Conservation (phyloP, 805 yeast genomes). For the Torulaspora gathmanii region DNA sequence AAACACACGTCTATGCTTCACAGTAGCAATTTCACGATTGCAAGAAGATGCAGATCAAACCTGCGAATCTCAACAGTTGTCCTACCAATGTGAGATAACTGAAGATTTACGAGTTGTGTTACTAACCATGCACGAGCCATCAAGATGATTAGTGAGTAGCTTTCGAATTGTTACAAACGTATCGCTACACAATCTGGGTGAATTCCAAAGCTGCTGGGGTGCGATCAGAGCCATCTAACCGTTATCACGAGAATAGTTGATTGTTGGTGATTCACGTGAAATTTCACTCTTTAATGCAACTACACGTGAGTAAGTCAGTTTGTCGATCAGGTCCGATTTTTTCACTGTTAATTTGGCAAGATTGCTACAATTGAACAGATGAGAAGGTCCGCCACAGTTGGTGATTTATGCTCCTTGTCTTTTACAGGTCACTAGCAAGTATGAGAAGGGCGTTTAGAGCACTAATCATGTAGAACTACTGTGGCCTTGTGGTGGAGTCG, state of each 20-base stretch:
- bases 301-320: conserved; percentile 1
- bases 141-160: neutral
- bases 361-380: neutral
- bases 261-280: conserved; percentile 8
- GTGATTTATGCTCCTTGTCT: too few species aligned
- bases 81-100: neutral
- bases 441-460: neutral
- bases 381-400: conserved; percentile 4
- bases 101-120: neutral
- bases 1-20: neutral
- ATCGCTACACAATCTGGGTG: too few species aligned
- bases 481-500: conserved; percentile 1
- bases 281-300: neutral
- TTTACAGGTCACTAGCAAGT: neutral
- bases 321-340: neutral
- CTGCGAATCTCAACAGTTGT: neutral
- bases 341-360: neutral
- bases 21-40: neutral
- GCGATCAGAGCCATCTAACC: too few species aligned
- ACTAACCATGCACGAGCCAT: neutral
- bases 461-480: neutral
- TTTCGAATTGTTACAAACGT: too few species aligned
- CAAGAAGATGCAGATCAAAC: neutral
- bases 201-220: too few species aligned
- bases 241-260: neutral